phyloP scores from a whole-genome alignment of 2,329 filamentous ascomycete genomes.

The Colletotrichum orbiculare region DNA sequence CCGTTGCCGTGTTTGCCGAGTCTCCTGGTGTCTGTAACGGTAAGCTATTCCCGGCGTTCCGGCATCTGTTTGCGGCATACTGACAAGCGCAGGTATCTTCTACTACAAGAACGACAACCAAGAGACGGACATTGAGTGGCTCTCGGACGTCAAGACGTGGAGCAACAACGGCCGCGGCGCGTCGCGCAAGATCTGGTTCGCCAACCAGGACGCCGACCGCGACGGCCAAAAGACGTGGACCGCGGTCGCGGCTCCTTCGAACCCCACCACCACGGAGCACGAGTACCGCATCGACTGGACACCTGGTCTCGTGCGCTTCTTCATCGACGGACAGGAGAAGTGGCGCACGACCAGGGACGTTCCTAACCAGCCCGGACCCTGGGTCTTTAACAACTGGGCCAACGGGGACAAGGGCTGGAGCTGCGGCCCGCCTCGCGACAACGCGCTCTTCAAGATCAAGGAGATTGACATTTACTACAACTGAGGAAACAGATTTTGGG shows the following conservation, averaged over 20 bases:
- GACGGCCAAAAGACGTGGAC: constrained; percentile 35
- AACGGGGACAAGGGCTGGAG: constrained; percentile 46
- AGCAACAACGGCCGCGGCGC: constrained; percentile 40
- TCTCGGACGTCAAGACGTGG: constrained; percentile 42
- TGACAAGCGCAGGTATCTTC: constrained; percentile 43
- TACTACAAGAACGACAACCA: constrained; percentile 43
- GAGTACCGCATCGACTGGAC: constrained; percentile 48
- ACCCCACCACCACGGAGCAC: constrained; percentile 43
- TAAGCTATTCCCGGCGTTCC: constrained; percentile 12
- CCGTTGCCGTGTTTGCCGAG: constrained; percentile 42
- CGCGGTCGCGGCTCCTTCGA: constrained; percentile 31
- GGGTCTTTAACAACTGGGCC: constrained; percentile 48
- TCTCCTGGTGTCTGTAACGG: constrained; percentile 46
- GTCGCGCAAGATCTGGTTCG: constrained; percentile 43
- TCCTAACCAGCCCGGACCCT: constrained; percentile 40
- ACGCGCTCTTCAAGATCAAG: constrained; percentile 38
- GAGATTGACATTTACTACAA: constrained; percentile 45
- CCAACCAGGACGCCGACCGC: constrained; percentile 43
- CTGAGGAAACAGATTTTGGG: neutral
- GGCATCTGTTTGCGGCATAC: neutral
- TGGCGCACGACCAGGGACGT: constrained; percentile 43
- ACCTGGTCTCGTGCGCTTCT: constrained; percentile 39
- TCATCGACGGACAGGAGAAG: constrained; percentile 41
- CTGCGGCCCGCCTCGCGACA: constrained; percentile 41
- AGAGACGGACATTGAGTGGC: constrained; percentile 47